Conservation (phyloP, 768 basidiomycete species). For the Tephrocybe sp. region DNA sequence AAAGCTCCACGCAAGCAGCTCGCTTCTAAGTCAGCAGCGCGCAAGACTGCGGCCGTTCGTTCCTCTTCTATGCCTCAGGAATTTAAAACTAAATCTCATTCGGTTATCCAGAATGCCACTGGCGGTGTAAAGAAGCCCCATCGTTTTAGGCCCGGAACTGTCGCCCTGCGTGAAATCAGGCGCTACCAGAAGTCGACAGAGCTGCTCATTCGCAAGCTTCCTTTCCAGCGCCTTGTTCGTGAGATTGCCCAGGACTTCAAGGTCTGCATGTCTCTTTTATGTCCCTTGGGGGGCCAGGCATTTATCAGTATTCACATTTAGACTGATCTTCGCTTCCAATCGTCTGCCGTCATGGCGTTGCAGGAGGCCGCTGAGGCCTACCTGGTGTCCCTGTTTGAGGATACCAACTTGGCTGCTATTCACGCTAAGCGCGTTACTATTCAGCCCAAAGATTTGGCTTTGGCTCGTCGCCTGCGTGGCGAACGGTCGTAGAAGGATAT, state of each 20-base stretch:
- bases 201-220: slow-evolving; percentile 60
- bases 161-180: slow-evolving; percentile 74
- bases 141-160: slow-evolving; percentile 77
- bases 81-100: slow-evolving; percentile 7
- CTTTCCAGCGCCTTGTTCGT: slow-evolving; percentile 73
- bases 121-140: slow-evolving; percentile 81
- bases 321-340: slow-evolving; percentile 79
- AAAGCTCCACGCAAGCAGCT: slow-evolving; percentile 63
- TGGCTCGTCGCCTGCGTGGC: slow-evolving; percentile 37
- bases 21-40: slow-evolving; percentile 56
- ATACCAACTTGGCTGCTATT: slow-evolving; percentile 63
- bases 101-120: slow-evolving; percentile 36
- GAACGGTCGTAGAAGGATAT: slow-evolving; percentile 28
- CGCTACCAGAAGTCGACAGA: slow-evolving; percentile 64
- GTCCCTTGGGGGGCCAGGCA: background rate
- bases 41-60: slow-evolving; percentile 52
- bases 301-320: slow-evolving; percentile 15
- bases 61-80: background rate
- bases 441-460: slow-evolving; percentile 62
- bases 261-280: slow-evolving; percentile 27
- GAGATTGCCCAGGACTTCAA: slow-evolving; percentile 85
- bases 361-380: slow-evolving; percentile 70
- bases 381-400: slow-evolving; percentile 71
- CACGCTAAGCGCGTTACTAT: slow-evolving; percentile 60
- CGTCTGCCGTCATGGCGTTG: slow-evolving; percentile 64